Percentiles rank a stretch among this genome's conserved stretches.
Conservation (phyloP, 805 yeast species). For the Kluyveromyces dobzhanskii region DNA sequence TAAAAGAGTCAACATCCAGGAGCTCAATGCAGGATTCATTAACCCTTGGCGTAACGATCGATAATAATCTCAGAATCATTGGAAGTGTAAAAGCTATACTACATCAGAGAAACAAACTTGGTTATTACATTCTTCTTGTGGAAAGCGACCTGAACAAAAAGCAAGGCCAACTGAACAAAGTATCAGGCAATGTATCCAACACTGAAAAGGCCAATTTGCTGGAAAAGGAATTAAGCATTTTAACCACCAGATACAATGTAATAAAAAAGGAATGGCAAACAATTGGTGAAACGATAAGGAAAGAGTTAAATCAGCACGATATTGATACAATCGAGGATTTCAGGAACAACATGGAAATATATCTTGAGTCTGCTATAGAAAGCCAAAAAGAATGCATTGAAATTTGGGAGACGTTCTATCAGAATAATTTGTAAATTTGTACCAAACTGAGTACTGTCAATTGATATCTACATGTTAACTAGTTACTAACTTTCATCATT, state of each 20-base stretch:
- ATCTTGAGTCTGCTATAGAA: conserved; percentile 83
- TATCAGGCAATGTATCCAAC: conserved; percentile 36
- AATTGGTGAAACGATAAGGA: conserved; percentile 56
- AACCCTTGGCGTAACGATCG: conserved; percentile 78
- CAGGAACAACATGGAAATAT: conserved; percentile 82
- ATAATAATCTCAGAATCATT: conserved; percentile 74
- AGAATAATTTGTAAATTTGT: conserved; percentile 28
- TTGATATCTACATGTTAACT: conserved; percentile 2
- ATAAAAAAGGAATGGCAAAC: conserved; percentile 55
- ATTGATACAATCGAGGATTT: conserved; percentile 72
- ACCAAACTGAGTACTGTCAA: background rate
- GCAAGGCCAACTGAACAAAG: conserved; percentile 38
- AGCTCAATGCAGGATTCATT: conserved; percentile 77
- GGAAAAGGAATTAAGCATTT: conserved; percentile 49
- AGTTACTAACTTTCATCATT: conserved; percentile 14
- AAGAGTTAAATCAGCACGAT: conserved; percentile 62
- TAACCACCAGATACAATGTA: conserved; percentile 44
- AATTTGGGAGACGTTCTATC: conserved; percentile 83
- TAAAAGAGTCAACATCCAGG: conserved; percentile 68
- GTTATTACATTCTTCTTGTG: conserved; percentile 38
- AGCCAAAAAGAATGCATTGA: conserved; percentile 87
- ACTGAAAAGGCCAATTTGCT: conserved; percentile 53
- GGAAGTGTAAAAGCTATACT: conserved; percentile 68
- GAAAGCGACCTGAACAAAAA: conserved; percentile 43
- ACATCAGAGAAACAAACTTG: conserved; percentile 58